Conservation (phyloP, 2,329 filamentous ascomycete genomes). For the Septoria petroselini region DNA sequence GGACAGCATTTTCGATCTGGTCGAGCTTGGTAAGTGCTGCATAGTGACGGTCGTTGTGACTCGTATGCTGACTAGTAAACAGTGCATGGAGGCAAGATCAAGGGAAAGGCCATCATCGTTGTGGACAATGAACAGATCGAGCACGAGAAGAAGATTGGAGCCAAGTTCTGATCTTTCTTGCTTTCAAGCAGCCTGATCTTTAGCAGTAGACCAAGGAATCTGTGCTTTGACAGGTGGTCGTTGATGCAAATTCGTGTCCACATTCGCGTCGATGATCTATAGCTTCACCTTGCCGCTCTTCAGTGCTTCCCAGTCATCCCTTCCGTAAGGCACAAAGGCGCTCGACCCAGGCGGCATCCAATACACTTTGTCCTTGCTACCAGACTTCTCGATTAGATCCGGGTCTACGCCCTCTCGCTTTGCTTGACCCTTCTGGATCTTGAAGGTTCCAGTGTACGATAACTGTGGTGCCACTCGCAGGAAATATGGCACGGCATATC, state of each 20-base stretch:
- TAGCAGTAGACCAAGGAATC: too few species aligned
- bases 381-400: conserved; percentile 48
- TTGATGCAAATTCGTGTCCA: neutral
- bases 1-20: conserved; percentile 51
- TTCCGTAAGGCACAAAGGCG: conserved; percentile 64
- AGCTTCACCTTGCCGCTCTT: conserved; percentile 69
- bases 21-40: conserved; percentile 36
- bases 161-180: conserved; percentile 30
- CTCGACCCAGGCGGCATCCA: conserved; percentile 61
- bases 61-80: neutral
- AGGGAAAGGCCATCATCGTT: conserved; percentile 55
- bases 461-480: conserved; percentile 62
- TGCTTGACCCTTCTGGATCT: conserved; percentile 76
- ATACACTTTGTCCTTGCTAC: conserved; percentile 52
- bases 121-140: conserved; percentile 51
- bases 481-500: conserved; percentile 74
- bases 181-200: neutral
- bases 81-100: conserved; percentile 53
- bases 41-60: too few species aligned
- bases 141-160: conserved; percentile 41
- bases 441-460: conserved; percentile 77
- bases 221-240: too few species aligned
- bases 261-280: too few species aligned
- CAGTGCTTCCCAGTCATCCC: conserved; percentile 65
- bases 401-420: conserved; percentile 71